Evolutionary conservation across 2,329 filamentous ascomycete genomes (phyloP), one percentile per base, ranked within the genome.

Genomic region (Hypomyces perniciosus): DNA sequence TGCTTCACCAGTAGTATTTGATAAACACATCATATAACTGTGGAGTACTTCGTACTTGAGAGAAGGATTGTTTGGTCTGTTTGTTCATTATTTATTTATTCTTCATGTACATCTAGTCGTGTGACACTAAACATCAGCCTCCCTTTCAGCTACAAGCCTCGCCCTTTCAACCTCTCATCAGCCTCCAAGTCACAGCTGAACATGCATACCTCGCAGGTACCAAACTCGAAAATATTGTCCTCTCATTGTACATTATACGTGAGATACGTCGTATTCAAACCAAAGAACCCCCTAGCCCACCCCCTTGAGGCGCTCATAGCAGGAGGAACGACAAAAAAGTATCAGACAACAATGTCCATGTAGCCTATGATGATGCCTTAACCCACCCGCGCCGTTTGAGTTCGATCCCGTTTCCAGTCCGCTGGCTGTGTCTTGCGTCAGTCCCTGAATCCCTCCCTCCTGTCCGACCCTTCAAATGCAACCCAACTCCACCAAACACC

Each of bases 401-500:
- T 43, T 31, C 35, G 39, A 39, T 30, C 20, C 50, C 34, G 41
- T 45, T 33, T 43, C 44, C 49, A 44, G 20, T 47, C 41, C 41
- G 31, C 44, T 42, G 39, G 13, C 27, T 31, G 44, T 30, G 43
- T 31, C n/a, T 46, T 29, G 43, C 31, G 35, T 42, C 39, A 46
- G 28, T 39, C 40, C 29, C 26, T 13, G 8, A 3, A 30, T 44
- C 12, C 29, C 37, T 29, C 40, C 27, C 29, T 38, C 37, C 35
- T 30, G 40, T 7, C 45, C 45, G 13, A 8, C 20, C 30, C n/a
- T 35, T 48, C 46, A 39, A 52, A 52, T 45, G 40, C 40, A 52
- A 45, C 33, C 50, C 45, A 52, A 52, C 50, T 44, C 50, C 50
- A n/a, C 37, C 45, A 44, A 52, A 52, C 45, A 52, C 50, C 41